Evolutionary conservation across 208 protist genomes (phyloP), one percentile per base, ranked within the genome.

Genomic region (Acanthamoeba triangularis): DNA sequence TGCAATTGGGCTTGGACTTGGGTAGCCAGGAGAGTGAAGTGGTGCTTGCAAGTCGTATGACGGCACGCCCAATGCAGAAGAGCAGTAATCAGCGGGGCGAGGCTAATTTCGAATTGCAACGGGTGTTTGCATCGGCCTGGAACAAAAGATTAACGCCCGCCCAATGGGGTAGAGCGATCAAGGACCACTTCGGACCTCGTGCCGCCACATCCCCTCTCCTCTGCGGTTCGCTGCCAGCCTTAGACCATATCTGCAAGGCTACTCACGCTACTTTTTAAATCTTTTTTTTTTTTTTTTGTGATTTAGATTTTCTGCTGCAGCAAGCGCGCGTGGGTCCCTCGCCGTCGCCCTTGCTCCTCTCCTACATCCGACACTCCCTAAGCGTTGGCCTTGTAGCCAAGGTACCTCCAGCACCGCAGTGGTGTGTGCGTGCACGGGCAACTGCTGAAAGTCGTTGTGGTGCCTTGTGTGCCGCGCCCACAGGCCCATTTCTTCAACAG

Each of bases 401-500:
- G 74, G 74, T 84, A n/a, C 41, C 23, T 10, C 7, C n/a, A 82
- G 28, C 35, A 8, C 41, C 49, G 20, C 61, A 30, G n/a, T 69
- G 61, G n/a, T 69, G 61, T 23, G n/a, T 59, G 28, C 61, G 0
- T 67, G 28, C 20, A 25, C 10, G 3, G 3, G 25, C 61, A 67
- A n/a, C 23, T 18, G 20, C 56, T 59, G 52, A 59, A 4, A 2
- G 52, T 59, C 20, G 52, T 59, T 59, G 49, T 52, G 49, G n/a
- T n/a, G n/a, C n/a, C n/a, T n/a, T n/a, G 52, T 23, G 20, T 59
- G 52, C 52, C 25, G 65, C 65, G 33, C 25, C 11, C 33, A 20
- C 44, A 84, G 74, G 74, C 74, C 33, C 74, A 84, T 37, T 84
- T 84, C 74, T 84, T 84, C 74, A 84, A 84, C 37, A 84, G 74